phyloP scores from a whole-genome alignment of 2,329 filamentous ascomycete genomes.

The Aspergillus vadensis region DNA sequence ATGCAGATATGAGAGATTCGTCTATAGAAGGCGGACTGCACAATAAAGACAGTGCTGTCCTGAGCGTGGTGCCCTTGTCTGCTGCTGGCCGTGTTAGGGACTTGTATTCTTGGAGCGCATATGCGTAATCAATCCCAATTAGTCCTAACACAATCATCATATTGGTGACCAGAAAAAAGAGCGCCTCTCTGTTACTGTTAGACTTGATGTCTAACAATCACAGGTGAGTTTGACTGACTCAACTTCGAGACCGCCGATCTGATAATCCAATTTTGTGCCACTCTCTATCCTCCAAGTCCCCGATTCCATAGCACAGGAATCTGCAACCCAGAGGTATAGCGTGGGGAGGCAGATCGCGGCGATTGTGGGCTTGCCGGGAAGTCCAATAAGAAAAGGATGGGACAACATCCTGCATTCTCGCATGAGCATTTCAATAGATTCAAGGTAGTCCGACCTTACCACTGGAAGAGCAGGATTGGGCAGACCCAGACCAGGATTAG shows the following conservation, averaged over 20 bases:
- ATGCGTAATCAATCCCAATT: conserved; percentile 67
- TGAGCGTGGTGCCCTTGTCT: conserved; percentile 26
- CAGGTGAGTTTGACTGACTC: conserved; percentile 47
- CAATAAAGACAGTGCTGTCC: conserved; percentile 1
- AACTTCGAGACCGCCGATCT: conserved; percentile 66
- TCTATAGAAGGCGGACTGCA: conserved; percentile 53
- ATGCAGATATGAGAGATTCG: conserved; percentile 57
- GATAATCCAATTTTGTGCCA: conserved; percentile 66
- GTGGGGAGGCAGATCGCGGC: conserved; percentile 66
- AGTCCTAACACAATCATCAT: conserved; percentile 69
- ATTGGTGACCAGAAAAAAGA: conserved; percentile 74
- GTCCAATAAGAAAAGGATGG: conserved; percentile 62
- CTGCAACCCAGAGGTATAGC: conserved; percentile 70
- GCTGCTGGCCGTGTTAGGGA: not conserved
- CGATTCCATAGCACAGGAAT: conserved; percentile 65
- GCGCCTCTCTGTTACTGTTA: conserved; percentile 54
- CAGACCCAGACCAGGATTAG: conserved; percentile 70
- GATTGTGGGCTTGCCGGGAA: conserved; percentile 61
- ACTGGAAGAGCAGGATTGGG: conserved; percentile 66
- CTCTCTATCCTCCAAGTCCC: conserved; percentile 72
- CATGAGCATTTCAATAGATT: not conserved
- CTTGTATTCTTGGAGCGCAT: conserved; percentile 57
- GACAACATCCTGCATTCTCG: conserved; percentile 25
- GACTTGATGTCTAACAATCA: not conserved
- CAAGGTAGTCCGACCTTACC: conserved; percentile 53